Base-by-base conservation (phyloP, 2,329 filamentous ascomycete genomes). In the Neonectria ditissima region DNA sequence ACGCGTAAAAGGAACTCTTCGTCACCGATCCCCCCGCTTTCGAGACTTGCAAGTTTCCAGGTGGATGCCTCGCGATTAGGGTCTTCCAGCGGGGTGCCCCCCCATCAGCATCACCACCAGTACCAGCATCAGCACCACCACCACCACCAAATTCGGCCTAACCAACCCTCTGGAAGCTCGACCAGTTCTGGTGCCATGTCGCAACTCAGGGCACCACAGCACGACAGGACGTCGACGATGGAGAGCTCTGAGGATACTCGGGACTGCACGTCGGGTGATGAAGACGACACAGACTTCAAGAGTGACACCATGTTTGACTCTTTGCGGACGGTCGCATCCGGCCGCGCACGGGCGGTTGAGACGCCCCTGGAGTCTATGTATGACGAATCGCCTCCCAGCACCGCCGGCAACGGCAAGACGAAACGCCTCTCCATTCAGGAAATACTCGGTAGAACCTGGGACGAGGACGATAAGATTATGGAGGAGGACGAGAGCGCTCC, bases 291-390 rank as follows among this genome's bases (percentile, higher is more conserved):
- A n/a, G 91, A 93, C 75, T 88, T 91, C 73, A 90, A 89, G 78
- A 93, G 91, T 76, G 92, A 94, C 71, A 92, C 89, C 18, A 84
- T 91, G 59, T 94, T 89, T 77, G 92, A 94, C 80, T 94, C 92
- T 30, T 79, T 93, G 69, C 89, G 91, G 56, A 94, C 92, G 16
- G 84, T 86, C 63, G 89, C 86, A 41, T 93, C 91, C 10, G 85
- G 86, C 65, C 91, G 89, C 65, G 84, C 86, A 57, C 87, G 89
- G 63, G 87, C 88, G 34, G 85, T 89, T 50, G 89, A 92, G 74
- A 91, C 90, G 28, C 91, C 91, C 16, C 81, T 94, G 53, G 91
- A 94, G 73, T 92, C 89, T 24, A 92, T 94, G 82, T 94, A 94
- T 77, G 91, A 94, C 78, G 92, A 94, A 71, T 92, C 91, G 14